phyloP scores from a whole-genome alignment of 495 filamentous ascomycete species.

The Darksidea phi region DNA sequence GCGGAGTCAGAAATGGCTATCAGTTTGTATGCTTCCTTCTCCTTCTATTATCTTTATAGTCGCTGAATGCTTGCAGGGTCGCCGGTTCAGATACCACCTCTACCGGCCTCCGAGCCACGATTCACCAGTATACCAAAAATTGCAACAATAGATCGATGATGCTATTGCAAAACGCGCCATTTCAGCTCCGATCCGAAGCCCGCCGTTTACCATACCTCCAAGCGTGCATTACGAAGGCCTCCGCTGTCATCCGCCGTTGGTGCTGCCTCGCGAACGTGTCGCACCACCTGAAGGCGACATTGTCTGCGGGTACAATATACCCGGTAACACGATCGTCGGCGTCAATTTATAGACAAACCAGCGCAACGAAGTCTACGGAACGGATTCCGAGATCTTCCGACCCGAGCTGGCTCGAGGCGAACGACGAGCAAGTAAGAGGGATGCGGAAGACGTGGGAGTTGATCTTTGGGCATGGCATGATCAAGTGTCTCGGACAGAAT shows the following conservation, averaged over 20 bases:
- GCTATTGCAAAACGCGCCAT: not conserved
- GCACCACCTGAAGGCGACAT: constrained; percentile 23
- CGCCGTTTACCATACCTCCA: constrained; percentile 30
- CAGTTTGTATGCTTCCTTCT: too few relatives aligned
- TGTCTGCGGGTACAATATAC: constrained; percentile 20
- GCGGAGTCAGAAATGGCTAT: too few relatives aligned
- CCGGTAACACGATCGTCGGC: constrained; percentile 24
- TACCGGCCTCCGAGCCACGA: not conserved
- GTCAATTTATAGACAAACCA: constrained; percentile 2
- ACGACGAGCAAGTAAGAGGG: constrained; percentile 5
- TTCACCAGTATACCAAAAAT: not conserved
- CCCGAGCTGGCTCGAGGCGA: constrained; percentile 31
- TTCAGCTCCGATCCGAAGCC: constrained; percentile 9
- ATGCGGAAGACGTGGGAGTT: constrained; percentile 27
- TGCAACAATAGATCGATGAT: constrained; percentile 23
- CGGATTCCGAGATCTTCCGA: constrained; percentile 48
- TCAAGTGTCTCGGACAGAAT: constrained; percentile 19
- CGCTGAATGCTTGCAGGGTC: too few relatives aligned
- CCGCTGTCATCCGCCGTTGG: constrained; percentile 22
- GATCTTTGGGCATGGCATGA: constrained; percentile 24
- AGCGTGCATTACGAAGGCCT: constrained; percentile 30
- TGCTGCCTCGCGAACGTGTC: constrained; percentile 17
- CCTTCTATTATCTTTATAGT: too few relatives aligned
- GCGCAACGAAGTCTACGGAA: constrained; percentile 54
- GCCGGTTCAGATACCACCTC: too few relatives aligned